phyloP scores from a whole-genome alignment of 768 basidiomycete genomes.

The Inosperma sp. region DNA sequence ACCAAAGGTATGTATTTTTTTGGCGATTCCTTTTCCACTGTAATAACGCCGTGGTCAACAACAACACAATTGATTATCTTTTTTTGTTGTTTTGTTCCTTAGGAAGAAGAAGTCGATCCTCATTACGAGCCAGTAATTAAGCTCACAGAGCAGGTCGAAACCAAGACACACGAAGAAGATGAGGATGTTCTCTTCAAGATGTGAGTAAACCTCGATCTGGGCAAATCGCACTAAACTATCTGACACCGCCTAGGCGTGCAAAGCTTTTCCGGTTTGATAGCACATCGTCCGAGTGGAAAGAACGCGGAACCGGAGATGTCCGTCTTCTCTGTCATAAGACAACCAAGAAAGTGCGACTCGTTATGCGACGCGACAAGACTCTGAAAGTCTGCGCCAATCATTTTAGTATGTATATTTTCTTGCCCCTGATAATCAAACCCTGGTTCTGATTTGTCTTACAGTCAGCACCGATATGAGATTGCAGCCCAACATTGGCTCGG shows the following conservation, averaged over 20 bases:
- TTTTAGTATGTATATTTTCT: conserved; percentile 57
- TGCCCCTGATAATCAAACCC: background rate
- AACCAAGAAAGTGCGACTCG: conserved; percentile 87
- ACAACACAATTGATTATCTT: conserved; percentile 17
- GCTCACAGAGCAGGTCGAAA: conserved; percentile 93
- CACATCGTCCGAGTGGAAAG: conserved; percentile 87
- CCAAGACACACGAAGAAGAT: conserved; percentile 93
- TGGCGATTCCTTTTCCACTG: conserved; percentile 22
- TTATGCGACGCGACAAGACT: conserved; percentile 99
- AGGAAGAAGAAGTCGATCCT: conserved; percentile 80
- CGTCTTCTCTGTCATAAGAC: conserved; percentile 87
- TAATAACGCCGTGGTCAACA: conserved; percentile 2
- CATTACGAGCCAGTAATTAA: conserved; percentile 96
- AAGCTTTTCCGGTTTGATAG: conserved; percentile 95
- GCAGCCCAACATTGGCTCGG: conserved; percentile 96
- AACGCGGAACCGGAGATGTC: conserved; percentile 94
- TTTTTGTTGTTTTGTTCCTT: conserved; percentile 16
- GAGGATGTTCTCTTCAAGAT: conserved; percentile 94
- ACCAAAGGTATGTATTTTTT: conserved; percentile 54
- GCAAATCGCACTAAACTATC: conserved; percentile 25
- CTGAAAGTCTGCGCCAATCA: conserved; percentile 99
- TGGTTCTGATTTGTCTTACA: conserved; percentile 27
- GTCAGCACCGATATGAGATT: conserved; percentile 89
- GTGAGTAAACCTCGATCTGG: conserved; percentile 50
- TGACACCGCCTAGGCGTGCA: conserved; percentile 64